phyloP scores from a whole-genome alignment of 306 rosid genomes.

The Ammopiptanthus mongolicus region DNA sequence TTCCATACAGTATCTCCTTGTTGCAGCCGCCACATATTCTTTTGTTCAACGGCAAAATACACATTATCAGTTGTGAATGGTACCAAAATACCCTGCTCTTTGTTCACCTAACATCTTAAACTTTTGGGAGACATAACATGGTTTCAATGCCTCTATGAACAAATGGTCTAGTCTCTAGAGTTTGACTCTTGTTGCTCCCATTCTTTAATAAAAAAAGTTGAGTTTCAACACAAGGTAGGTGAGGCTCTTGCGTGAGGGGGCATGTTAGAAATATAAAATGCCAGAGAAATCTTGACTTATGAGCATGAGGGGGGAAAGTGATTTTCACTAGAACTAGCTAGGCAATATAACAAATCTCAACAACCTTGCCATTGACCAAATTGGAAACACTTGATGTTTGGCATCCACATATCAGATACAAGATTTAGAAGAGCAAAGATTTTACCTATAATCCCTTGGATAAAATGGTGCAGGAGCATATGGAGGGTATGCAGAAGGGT shows the following conservation, averaged over 20 bases:
- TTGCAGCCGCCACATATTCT: constrained; percentile 82
- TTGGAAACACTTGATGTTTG: background rate
- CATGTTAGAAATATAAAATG: background rate
- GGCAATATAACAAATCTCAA: constrained; percentile 9
- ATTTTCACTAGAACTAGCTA: background rate
- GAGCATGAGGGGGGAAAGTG: background rate
- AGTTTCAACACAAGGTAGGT: no score
- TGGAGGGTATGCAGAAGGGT: constrained; percentile 55
- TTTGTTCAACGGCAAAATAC: constrained; percentile 25
- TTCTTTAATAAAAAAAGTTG: no score
- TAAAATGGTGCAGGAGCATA: constrained; percentile 37
- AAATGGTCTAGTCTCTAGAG: no score
- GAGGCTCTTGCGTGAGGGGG: no score
- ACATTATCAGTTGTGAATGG: constrained; percentile 9
- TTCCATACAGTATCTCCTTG: constrained; percentile 57
- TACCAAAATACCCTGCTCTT: background rate
- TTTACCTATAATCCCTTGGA: constrained; percentile 52
- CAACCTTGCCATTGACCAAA: background rate
- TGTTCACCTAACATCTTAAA: no score
- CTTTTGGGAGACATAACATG: no score
- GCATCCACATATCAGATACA: background rate
- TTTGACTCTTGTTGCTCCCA: no score
- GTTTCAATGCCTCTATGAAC: no score
- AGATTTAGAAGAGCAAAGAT: background rate
- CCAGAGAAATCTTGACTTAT: background rate